phyloP scores from a whole-genome alignment of 768 basidiomycete species.

The Dioszegia crocea region DNA sequence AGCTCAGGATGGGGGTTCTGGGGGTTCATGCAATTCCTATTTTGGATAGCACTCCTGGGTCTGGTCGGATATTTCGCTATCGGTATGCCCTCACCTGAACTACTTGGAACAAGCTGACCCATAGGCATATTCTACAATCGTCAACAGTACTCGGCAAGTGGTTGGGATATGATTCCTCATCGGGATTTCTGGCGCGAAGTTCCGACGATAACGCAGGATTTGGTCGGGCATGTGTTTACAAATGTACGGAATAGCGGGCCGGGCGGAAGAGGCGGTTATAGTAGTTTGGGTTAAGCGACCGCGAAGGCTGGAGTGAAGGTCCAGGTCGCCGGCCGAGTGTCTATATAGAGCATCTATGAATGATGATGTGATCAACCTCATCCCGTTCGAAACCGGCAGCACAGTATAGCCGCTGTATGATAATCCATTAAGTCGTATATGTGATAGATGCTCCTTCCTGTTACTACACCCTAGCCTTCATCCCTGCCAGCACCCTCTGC shows the following conservation, averaged over 20 bases:
- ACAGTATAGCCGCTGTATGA: too few relatives aligned
- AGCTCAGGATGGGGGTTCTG: conserved; percentile 31
- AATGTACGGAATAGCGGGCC: conserved; percentile 32
- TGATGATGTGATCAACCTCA: too few relatives aligned
- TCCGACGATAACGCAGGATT: conserved; percentile 35
- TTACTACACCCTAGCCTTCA: conserved; percentile 9
- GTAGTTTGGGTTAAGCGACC: conserved; percentile 28
- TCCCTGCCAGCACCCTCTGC: conserved; percentile 75
- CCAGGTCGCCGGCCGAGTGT: too few relatives aligned
- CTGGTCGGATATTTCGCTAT: conserved; percentile 43
- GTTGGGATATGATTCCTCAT: conserved; percentile 49
- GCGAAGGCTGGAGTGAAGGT: background rate
- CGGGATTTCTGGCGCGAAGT: conserved; percentile 50
- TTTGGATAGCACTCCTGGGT: conserved; percentile 39
- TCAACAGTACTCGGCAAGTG: conserved; percentile 49
- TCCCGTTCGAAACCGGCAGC: too few relatives aligned
- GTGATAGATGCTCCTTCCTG: background rate
- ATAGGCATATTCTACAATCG: conserved; percentile 51
- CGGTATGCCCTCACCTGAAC: conserved; percentile 27
- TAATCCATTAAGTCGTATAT: background rate
- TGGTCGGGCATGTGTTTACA: conserved; percentile 40
- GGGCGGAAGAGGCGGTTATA: conserved; percentile 36
- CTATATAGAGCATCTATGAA: background rate
- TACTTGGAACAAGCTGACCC: background rate
- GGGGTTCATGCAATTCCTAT: conserved; percentile 44